phyloP scores from a whole-genome alignment of 305 asterid species.

The Nicotiana rustica region DNA sequence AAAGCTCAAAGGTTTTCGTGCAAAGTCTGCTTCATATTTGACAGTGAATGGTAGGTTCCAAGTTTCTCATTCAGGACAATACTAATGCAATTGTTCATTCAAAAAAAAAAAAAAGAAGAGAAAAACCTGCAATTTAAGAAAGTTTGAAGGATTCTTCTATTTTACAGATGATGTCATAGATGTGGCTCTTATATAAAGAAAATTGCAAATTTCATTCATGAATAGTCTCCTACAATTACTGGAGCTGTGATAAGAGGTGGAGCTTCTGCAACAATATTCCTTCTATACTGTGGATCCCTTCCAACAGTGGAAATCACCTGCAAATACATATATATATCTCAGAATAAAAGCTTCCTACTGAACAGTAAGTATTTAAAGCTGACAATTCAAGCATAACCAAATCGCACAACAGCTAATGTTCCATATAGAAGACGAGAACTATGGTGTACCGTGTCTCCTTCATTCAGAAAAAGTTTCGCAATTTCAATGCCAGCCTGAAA shows the following conservation, averaged over 20 bases:
- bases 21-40: slow-evolving; percentile 8
- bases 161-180: slow-evolving; percentile 23
- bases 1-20: background rate
- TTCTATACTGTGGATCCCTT: slow-evolving; percentile 78
- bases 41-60: slow-evolving; percentile 3
- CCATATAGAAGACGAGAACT: slow-evolving; percentile 31
- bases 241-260: slow-evolving; percentile 85
- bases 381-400: slow-evolving; percentile 25
- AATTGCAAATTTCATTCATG: background rate
- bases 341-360: slow-evolving; percentile 26
- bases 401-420: slow-evolving; percentile 8
- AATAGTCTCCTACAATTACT: slow-evolving; percentile 70
- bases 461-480: slow-evolving; percentile 87
- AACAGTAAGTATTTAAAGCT: background rate
- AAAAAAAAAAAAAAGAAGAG: background rate
- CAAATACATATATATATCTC: slow-evolving; percentile 19
- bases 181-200: background rate
- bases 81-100: slow-evolving; percentile 23
- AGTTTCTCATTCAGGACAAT: slow-evolving; percentile 4
- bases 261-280: slow-evolving; percentile 75
- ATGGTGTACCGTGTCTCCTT: slow-evolving; percentile 84
- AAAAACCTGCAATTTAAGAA: slow-evolving; percentile 12
- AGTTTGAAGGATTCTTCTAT: background rate
- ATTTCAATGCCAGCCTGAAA: slow-evolving; percentile 99
- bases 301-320: slow-evolving; percentile 97